Percentiles rank a stretch among this genome's conserved stretches.
These are phyloP conservation scores for Entomortierella parvispora DNA, from an alignment of 192 early-diverging fungal species.

Conservation along the genomic window DNA sequence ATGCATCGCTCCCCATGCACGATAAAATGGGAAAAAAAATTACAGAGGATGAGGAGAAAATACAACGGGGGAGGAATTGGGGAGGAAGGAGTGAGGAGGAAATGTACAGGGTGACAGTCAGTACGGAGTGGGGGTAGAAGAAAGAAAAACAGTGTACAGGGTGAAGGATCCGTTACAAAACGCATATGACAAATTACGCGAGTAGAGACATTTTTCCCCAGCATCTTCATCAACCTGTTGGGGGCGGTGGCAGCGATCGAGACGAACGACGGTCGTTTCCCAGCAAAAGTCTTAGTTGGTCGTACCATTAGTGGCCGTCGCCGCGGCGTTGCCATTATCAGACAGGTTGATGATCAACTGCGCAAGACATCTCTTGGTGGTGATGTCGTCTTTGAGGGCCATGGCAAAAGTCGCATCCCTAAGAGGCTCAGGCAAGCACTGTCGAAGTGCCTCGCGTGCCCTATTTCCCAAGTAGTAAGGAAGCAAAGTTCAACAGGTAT, in stretches of 20 bases:
- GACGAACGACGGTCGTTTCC: too few species aligned
- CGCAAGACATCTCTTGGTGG: conserved; percentile 86
- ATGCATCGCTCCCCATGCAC: background rate
- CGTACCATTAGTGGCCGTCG: background rate
- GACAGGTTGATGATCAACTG: conserved; percentile 72
- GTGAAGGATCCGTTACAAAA: too few species aligned
- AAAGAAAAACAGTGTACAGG: conserved; percentile 4
- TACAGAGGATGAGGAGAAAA: conserved; percentile 30
- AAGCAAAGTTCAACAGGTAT: background rate
- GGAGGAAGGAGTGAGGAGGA: background rate
- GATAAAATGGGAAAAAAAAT: background rate
- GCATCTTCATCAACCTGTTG: too few species aligned
- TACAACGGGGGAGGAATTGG: background rate
- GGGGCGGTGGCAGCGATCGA: too few species aligned
- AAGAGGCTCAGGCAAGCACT: conserved; percentile 89
- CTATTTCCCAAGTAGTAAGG: too few species aligned
- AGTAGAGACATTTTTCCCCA: too few species aligned
- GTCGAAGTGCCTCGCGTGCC: conserved; percentile 90
- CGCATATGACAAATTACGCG: too few species aligned
- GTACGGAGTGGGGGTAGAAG: background rate
- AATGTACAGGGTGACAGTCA: background rate
- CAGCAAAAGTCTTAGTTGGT: conserved; percentile 3
- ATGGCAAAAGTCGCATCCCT: conserved; percentile 87
- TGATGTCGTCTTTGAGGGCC: conserved; percentile 88
- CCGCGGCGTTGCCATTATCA: conserved; percentile 37